Percentiles rank a stretch among this genome's conserved stretches.
phyloP scores from a whole-genome alignment of 2,329 filamentous ascomycete species.

The Penicillium nordicum region DNA sequence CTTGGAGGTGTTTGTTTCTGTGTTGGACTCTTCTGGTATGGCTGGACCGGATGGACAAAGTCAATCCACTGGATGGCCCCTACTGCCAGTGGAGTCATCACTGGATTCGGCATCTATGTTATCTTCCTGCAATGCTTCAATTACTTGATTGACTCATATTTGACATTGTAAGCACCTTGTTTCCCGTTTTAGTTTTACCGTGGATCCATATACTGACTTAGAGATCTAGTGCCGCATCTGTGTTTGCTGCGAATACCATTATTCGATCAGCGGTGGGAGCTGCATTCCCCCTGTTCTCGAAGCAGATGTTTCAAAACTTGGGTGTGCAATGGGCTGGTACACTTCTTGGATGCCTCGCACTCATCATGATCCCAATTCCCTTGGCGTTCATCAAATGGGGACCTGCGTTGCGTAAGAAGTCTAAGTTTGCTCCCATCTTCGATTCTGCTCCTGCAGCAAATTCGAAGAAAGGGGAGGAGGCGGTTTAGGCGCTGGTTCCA shows the following conservation, averaged over 20 bases:
- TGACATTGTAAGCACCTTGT: conserved; percentile 35
- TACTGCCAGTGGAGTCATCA: conserved; percentile 31
- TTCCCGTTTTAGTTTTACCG: fast-evolving
- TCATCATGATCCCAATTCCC: conserved; percentile 40
- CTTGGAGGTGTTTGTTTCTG: conserved; percentile 34
- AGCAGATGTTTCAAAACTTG: conserved; percentile 38
- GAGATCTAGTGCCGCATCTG: conserved; percentile 33
- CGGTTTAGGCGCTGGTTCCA: conserved; percentile 1
- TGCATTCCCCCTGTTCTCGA: conserved; percentile 37
- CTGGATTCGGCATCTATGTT: conserved; percentile 32
- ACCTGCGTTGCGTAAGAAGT: conserved; percentile 28
- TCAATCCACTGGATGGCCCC: conserved; percentile 37
- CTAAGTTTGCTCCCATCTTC: conserved; percentile 25
- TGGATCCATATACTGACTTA: background rate
- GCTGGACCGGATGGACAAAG: conserved; percentile 35
- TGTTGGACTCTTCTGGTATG: conserved; percentile 38
- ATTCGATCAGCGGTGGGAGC: conserved; percentile 36
- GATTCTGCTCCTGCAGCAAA: background rate
- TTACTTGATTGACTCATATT: conserved; percentile 41
- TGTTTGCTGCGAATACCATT: conserved; percentile 40
- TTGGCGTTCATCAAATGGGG: conserved; percentile 33
- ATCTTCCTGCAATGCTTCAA: conserved; percentile 38
- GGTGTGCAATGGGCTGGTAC: conserved; percentile 41
- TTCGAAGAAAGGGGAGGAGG: conserved; percentile 3
- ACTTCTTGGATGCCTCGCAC: conserved; percentile 36